Conservation (phyloP, 352 stramenopile genomes). For the Pythium diclinum region DNA sequence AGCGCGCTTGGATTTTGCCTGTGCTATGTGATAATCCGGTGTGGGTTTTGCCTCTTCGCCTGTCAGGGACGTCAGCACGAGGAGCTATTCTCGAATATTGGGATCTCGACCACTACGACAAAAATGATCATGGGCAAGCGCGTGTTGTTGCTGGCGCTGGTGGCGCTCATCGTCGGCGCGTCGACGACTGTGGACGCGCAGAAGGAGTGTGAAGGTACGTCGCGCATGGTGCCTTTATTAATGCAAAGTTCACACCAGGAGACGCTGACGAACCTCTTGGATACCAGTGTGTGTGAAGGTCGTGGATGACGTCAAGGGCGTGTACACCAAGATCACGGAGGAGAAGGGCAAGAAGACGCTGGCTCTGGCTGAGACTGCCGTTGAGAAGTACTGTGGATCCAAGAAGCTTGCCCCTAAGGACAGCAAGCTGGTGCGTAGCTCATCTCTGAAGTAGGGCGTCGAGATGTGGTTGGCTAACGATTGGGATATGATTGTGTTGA, state of each 20-base stretch:
- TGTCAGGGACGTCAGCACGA: slow-evolving; percentile 19
- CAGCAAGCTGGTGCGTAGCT: slow-evolving; percentile 84
- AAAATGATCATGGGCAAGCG: slow-evolving; percentile 55
- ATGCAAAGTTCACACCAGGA: not conserved
- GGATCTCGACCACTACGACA: slow-evolving; percentile 5
- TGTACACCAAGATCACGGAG: slow-evolving; percentile 59
- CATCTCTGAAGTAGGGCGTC: not conserved
- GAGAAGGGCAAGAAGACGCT: slow-evolving; percentile 81
- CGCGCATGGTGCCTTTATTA: not conserved
- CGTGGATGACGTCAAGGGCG: slow-evolving; percentile 80
- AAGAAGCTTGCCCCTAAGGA: slow-evolving; percentile 88
- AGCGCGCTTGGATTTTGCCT: slow-evolving; percentile 27
- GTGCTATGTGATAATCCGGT: slow-evolving; percentile 19
- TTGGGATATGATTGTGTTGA: slow-evolving; percentile 2
- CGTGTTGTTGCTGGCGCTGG: slow-evolving; percentile 61
- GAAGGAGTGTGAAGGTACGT: slow-evolving; percentile 90
- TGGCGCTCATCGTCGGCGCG: slow-evolving; percentile 49
- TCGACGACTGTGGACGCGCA: slow-evolving; percentile 38
- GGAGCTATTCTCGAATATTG: slow-evolving; percentile 31
- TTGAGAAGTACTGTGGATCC: slow-evolving; percentile 80
- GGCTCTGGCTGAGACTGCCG: slow-evolving; percentile 68
- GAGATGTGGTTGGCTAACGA: not conserved
- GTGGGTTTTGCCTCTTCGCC: slow-evolving; percentile 1
- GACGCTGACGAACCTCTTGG: not conserved
- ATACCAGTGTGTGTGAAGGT: slow-evolving; percentile 90